Evolutionary conservation across 202 grass and related monocot genomes (phyloP), one percentile per base, ranked within the genome.

Genomic region (Miscanthus sacchariflorus): DNA sequence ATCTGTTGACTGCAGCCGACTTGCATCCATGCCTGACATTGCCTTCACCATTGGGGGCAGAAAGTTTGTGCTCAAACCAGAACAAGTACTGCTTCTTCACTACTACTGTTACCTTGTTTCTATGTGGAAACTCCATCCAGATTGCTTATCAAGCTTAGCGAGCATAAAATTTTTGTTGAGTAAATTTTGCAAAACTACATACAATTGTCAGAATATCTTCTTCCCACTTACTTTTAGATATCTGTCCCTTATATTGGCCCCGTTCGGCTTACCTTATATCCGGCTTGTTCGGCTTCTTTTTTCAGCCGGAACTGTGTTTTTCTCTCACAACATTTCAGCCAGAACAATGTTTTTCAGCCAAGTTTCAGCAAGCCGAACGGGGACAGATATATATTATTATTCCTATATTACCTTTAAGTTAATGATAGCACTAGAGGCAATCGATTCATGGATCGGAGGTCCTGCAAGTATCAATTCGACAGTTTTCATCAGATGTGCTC

Each of bases 41-140:
- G 78, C 93, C 50, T 98, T 98, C 75, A 80, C 91, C 8, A 98
- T 98, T 30, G 93, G 93, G 40, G 93, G 88, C 14, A 95, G 90
- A 75, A 74, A 87, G 72, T 93, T 98, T 48, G 81, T 50, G 35
- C 95, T 98, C 44, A 95, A 87, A 90, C 74, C 93, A 27, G 86
- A 95, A 68, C 88, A 98, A 86, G 95, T 91, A 95, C 33, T 45
- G 25, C 40, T 74, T 64, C 44, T 77, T 82, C 48, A 28, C 39
- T 70, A 9, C 70, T 25, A 2, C 52, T 64, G 61, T 82, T 74
- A 46, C 35, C 40, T 45, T 65, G 9, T 50, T 12, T 36, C 70
- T 50, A 1, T 9, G 5, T 73, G 12, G 19, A 66, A 42, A 28
- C 18, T 77, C 23, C 59, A 49, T 63, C 72, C 19, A 67, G 21